Base-by-base conservation (phyloP, 805 yeast species). In the Metschnikowia kunwiensis region DNA sequence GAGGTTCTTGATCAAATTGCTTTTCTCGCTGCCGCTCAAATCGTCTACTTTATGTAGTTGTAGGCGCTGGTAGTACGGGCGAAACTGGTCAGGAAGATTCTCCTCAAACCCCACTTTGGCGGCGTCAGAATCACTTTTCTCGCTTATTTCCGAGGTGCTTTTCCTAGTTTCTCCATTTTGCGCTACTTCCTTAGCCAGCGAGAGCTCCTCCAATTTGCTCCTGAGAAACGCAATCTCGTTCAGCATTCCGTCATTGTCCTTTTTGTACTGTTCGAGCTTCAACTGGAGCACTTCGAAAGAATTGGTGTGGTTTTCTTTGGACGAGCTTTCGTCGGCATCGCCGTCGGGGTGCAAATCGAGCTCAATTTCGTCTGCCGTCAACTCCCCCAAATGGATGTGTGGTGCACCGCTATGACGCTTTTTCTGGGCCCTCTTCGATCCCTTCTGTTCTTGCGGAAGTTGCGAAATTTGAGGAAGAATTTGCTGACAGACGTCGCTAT, bases 1-100 rank as follows among this genome's bases (percentile, higher is more conserved):
- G 9, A 65, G 34, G 39, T 57, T 55, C 32, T 66, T 66, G 40
- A 65, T 45, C 20, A 58, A 27, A 39, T 60, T 61, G 17, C 54
- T 43, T 50, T 61, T 46, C 43, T 63, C 63, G 7, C 44, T 42
- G 33, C 46, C 52, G 16, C 55, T 39, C 32, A 64, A 43, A 2
- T 34, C 24, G 42, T 66, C 71, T n/a, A 65, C 50, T 34, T 59
- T 49, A 10, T 36, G 35, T 17, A 65, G 49, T 27, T 57, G 53
- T 12, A 63, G 47, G 25, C 53, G 46, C 10, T 34, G 44, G 40
- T 59, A 65, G 32, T 46, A 53, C 4, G 45, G 38, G 30, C 43
- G 48, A 48, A 63, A 63, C 27, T 38, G 32, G 10, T 38, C 43
- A 17, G 48, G 51, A 3, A 60, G 28, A 4, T 49, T 44, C 7